phyloP scores from a whole-genome alignment of 257 asterid genomes.

The Rehmannia glutinosa region DNA sequence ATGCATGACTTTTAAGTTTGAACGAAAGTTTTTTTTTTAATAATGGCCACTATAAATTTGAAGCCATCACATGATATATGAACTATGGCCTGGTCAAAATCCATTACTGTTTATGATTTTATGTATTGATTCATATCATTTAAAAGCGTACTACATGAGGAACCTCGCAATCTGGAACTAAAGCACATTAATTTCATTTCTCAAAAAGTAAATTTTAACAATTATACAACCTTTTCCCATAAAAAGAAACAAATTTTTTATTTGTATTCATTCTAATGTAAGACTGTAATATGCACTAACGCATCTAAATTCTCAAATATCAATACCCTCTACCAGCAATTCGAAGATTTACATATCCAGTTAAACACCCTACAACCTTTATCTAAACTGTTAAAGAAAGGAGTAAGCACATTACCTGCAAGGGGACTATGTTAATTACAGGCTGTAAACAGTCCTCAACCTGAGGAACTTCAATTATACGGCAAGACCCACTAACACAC shows the following conservation, averaged over 20 bases:
- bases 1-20: neutral
- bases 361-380: neutral
- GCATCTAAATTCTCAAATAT: neutral
- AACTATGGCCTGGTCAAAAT: neutral
- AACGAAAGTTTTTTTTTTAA: too few relatives aligned
- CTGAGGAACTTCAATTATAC: slow-evolving; percentile 90
- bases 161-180: neutral
- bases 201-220: neutral
- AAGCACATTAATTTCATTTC: neutral
- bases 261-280: neutral
- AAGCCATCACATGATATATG: neutral
- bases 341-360: neutral
- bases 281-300: neutral
- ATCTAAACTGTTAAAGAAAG: too few relatives aligned
- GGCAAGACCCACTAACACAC: slow-evolving; percentile 73
- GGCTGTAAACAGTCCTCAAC: slow-evolving; percentile 97
- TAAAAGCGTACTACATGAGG: neutral
- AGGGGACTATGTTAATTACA: slow-evolving; percentile 81
- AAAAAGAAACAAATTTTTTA: neutral
- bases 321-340: neutral
- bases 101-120: neutral
- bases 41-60: neutral
- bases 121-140: neutral
- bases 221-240: neutral
- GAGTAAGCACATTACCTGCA: slow-evolving; percentile 57